A percentile compares a stretch with the other conserved stretches of the same genome.
Evolutionary conservation across 345 rosid genomes (phyloP).

Genomic region (Excoecaria cochinchinensis): DNA sequence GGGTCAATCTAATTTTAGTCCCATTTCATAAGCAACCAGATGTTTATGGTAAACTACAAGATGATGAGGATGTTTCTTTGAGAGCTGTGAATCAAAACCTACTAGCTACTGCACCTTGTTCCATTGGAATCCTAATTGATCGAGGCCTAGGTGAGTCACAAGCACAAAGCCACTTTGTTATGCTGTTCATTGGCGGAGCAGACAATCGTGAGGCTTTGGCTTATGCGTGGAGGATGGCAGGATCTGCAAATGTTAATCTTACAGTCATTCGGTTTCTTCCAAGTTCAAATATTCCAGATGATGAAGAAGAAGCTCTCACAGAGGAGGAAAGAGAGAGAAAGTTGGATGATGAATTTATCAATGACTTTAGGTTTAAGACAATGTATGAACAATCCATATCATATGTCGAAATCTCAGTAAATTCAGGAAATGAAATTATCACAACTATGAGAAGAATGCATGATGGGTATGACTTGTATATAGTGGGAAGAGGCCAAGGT

Average conservation of each 20-base stretch:
- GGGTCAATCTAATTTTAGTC: slow-evolving; percentile 21
- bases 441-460: slow-evolving; percentile 8
- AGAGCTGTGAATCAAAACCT: slow-evolving; percentile 23
- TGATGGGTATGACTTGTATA: slow-evolving; percentile 31
- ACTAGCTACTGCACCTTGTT: slow-evolving; percentile 23
- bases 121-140: slow-evolving; percentile 33
- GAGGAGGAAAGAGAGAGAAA: slow-evolving; percentile 22
- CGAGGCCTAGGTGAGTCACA: slow-evolving; percentile 18
- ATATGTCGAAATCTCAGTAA: slow-evolving; percentile 29
- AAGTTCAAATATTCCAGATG: background rate
- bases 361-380: slow-evolving; percentile 36
- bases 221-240: slow-evolving; percentile 32
- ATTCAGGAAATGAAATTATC: slow-evolving; percentile 17
- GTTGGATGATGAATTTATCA: slow-evolving; percentile 34
- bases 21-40: slow-evolving; percentile 30
- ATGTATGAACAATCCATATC: slow-evolving; percentile 28
- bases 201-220: slow-evolving; percentile 34
- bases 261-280: slow-evolving; percentile 25
- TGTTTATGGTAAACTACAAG: slow-evolving; percentile 8
- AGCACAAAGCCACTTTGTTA: background rate
- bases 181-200: slow-evolving; percentile 33
- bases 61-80: slow-evolving; percentile 8
- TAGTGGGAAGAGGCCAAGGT: slow-evolving; percentile 36
- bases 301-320: background rate
- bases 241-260: slow-evolving; percentile 6